phyloP scores from a whole-genome alignment of 176 grass and related monocot genomes.

The Puccinellia tenuiflora region DNA sequence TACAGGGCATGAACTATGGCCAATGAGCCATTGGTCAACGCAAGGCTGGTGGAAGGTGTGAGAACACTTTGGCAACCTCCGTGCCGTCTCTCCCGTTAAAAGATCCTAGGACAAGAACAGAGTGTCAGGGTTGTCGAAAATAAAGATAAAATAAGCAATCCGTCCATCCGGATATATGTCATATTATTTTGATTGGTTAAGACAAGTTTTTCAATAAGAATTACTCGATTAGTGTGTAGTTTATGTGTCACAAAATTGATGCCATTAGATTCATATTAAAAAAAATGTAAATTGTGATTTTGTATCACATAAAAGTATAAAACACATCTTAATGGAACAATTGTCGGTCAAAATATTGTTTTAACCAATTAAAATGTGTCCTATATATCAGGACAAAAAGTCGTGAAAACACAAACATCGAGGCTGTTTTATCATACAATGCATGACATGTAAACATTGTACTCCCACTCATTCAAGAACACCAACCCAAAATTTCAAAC shows the following conservation, averaged over 20 bases:
- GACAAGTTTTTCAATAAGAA: neutral
- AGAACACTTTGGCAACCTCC: slow-evolving; percentile 53
- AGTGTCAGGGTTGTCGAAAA: neutral
- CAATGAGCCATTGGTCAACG: slow-evolving; percentile 74
- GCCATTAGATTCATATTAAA: neutral
- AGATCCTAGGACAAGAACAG: slow-evolving; percentile 47
- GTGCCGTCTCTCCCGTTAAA: slow-evolving; percentile 45
- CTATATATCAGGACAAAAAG: neutral
- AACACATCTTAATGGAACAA: neutral
- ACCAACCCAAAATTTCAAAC: neutral
- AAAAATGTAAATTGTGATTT: neutral
- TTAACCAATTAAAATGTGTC: neutral
- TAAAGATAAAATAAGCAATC: neutral
- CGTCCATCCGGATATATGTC: neutral
- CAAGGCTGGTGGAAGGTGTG: slow-evolving; percentile 75
- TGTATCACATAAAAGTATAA: neutral
- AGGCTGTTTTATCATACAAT: neutral
- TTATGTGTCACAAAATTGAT: neutral
- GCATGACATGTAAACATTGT: neutral
- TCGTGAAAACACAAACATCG: neutral
- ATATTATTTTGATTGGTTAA: neutral
- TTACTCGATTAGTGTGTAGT: neutral
- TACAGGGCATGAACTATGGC: slow-evolving; percentile 69
- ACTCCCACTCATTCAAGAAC: neutral
- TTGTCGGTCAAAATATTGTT: neutral